Evolutionary conservation across 805 yeast genomes (phyloP).

Genomic region (Lipomyces starkeyi): DNA sequence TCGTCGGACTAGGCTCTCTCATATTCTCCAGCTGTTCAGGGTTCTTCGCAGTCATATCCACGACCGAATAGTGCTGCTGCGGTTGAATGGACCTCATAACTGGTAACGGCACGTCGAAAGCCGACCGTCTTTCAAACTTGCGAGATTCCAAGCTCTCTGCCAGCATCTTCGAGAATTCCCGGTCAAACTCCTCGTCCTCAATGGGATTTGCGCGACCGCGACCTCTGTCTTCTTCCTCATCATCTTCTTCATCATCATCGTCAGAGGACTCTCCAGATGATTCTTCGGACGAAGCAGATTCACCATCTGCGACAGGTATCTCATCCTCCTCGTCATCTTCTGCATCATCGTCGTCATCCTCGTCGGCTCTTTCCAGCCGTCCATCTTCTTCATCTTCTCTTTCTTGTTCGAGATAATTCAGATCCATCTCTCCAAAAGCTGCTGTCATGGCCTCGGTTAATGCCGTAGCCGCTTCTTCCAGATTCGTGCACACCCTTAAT

Average conservation of each 20-base stretch:
- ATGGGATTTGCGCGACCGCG: constrained; percentile 21
- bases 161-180: constrained; percentile 36
- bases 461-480: constrained; percentile 53
- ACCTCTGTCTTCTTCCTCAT: constrained; percentile 13
- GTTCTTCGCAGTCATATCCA: constrained; percentile 20
- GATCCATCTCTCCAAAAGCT: constrained; percentile 25
- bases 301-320: constrained; percentile 13
- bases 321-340: constrained; percentile 20
- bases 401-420: constrained; percentile 3
- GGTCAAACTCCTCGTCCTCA: constrained; percentile 37
- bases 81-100: constrained; percentile 20
- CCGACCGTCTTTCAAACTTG: constrained; percentile 26
- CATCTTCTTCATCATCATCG: constrained; percentile 22
- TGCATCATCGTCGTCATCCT: constrained; percentile 27
- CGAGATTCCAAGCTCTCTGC: constrained; percentile 37
- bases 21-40: constrained; percentile 9
- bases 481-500: constrained; percentile 48
- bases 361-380: constrained; percentile 10
- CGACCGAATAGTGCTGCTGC: constrained; percentile 24
- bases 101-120: constrained; percentile 39
- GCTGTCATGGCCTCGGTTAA: constrained; percentile 42
- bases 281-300: constrained; percentile 7
- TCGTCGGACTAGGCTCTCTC: neutral
- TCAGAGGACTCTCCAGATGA: constrained; percentile 10
- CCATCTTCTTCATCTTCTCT: constrained; percentile 25